phyloP scores from a whole-genome alignment of 2,329 filamentous ascomycete species.

The Bipolaris oryzae region DNA sequence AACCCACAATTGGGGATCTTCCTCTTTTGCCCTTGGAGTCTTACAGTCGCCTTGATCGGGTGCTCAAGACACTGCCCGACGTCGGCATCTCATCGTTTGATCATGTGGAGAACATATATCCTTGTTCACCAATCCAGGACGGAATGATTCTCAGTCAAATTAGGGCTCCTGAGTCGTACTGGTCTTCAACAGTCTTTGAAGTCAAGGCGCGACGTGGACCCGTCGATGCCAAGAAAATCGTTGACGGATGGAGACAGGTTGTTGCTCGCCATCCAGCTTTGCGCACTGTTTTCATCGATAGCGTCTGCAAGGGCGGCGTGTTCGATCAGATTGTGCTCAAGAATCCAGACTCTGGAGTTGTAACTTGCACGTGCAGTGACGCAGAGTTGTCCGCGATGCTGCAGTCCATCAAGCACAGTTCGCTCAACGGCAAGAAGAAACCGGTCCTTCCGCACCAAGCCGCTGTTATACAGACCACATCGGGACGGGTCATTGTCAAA shows the following conservation, averaged over 20 bases:
- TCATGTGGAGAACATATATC: constrained; percentile 42
- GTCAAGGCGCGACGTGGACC: constrained; percentile 29
- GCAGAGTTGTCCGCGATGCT: constrained; percentile 28
- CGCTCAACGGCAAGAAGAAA: constrained; percentile 39
- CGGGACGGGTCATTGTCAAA: constrained; percentile 40
- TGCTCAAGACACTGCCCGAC: constrained; percentile 34
- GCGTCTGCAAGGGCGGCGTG: constrained; percentile 43
- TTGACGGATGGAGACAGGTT: constrained; percentile 39
- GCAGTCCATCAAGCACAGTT: constrained; percentile 32
- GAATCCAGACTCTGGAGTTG: constrained; percentile 30
- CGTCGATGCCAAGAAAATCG: constrained; percentile 32
- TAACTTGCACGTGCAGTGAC: constrained; percentile 32
- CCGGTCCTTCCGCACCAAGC: constrained; percentile 43
- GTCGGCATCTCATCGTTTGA: constrained; percentile 30
- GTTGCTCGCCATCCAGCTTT: constrained; percentile 43
- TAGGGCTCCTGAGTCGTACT: constrained; percentile 38
- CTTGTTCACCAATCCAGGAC: constrained; percentile 42
- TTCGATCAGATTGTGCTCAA: constrained; percentile 46
- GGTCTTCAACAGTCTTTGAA: constrained; percentile 39
- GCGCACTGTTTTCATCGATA: constrained; percentile 43
- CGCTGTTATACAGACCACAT: constrained; percentile 34
- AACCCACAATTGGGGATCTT: constrained; percentile 43
- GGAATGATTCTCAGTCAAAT: constrained; percentile 45
- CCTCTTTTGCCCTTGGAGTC: constrained; percentile 41
- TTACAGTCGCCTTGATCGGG: constrained; percentile 37